Base-by-base conservation (phyloP, 441 rosid genomes). In the Adansonia gregorii region DNA sequence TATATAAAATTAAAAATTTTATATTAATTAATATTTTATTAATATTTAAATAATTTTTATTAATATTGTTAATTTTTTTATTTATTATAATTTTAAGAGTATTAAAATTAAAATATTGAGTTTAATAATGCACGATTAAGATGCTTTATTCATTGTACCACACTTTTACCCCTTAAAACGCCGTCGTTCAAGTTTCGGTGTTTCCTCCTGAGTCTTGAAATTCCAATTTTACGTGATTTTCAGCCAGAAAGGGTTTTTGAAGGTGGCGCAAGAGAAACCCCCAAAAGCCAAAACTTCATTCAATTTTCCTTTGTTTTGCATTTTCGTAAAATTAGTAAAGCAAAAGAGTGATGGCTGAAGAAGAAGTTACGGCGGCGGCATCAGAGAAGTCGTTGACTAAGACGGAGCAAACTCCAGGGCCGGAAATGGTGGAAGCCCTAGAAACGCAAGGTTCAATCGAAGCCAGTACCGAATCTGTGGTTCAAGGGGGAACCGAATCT, bases 401-500 rank as follows among this genome's bases (percentile, higher is more conserved):
- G 76, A 66, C 77, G 12, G 86, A 84, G 41, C 75, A 78, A 78
- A 74, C 83, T 60, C 27, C 73, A 11, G n/a, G 58, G 19, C 76
- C 49, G 43, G 17, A 56, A 63, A 56, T 0, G 11, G 39, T 1
- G 1, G 82, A 80, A 83, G 69, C 80, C 69, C 73, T 82, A 52
- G 89, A 80, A 76, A 70, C 79, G 4, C 91, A 76, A 82, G 72
- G 83, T 72, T 89, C 97, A 14, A 81, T 78, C 51, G 96, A 88
- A 68, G 95, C 94, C 61, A 89, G 87, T 5, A 72, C 88, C 43
- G 90, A 78, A 51, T 88, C 93, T 1, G 73, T 39, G 56, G 80
- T 60, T 46, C 88, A 81, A 6, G 93, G 89, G 39, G 98, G 87
- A 67, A 77, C 90, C 2, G 94, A 89, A 58, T 92, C 97, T 46